These are phyloP conservation scores for Cercospora sojina DNA, from an alignment of 2,329 filamentous ascomycete species.

Conservation along the genomic window DNA sequence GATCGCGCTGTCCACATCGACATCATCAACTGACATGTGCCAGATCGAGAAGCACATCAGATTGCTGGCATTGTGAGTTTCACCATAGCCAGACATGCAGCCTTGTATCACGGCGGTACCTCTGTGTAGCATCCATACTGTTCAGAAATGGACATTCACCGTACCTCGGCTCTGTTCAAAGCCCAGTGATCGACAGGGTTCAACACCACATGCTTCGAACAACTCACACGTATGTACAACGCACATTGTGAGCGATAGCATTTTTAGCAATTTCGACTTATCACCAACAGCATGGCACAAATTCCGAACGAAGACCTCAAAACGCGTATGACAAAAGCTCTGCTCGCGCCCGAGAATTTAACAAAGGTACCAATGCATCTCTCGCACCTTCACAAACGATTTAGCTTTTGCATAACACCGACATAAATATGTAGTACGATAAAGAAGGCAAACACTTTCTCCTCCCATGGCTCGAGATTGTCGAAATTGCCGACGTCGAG, in stretches of 20 bases:
- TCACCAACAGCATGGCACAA: background rate
- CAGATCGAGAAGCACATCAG: background rate
- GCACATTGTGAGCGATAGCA: background rate
- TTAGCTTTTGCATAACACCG: background rate
- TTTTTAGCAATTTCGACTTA: background rate
- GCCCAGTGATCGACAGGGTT: background rate
- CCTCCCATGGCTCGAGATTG: constrained; percentile 24
- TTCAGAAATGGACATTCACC: background rate
- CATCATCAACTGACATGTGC: background rate
- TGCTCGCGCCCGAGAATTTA: constrained; percentile 19
- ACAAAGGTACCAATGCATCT: constrained; percentile 6
- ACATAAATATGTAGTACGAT: constrained; percentile 15
- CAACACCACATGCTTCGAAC: background rate
- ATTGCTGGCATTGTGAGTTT: background rate
- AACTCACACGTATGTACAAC: background rate
- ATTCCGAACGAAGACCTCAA: background rate
- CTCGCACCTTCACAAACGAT: too few species aligned
- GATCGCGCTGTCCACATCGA: background rate
- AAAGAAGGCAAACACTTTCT: constrained; percentile 23
- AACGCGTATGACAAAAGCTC: constrained; percentile 20
- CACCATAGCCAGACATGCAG: background rate
- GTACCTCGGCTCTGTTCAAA: background rate
- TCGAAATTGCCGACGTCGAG: constrained; percentile 16
- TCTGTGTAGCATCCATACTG: background rate
- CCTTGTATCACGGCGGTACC: background rate